Percentiles rank a stretch among this genome's conserved stretches.
These are phyloP conservation scores for Neocucurbitaria cava DNA, from an alignment of 2,329 filamentous ascomycete genomes.

Conservation along the genomic window DNA sequence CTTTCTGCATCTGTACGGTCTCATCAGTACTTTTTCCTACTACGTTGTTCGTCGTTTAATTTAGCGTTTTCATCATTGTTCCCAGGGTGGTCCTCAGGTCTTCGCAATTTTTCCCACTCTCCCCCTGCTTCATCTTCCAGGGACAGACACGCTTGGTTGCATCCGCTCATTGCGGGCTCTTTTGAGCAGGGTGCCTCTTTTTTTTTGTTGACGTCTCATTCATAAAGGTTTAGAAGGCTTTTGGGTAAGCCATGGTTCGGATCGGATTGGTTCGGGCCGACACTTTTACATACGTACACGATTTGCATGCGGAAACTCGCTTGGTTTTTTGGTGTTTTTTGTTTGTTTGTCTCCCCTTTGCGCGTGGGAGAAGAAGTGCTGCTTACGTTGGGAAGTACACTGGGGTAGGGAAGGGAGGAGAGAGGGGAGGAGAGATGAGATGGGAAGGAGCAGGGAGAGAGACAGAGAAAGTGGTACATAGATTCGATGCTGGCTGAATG, in stretches of 20 bases:
- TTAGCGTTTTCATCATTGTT: conserved; percentile 14
- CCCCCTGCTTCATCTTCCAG: too few relatives aligned
- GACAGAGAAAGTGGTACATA: background rate
- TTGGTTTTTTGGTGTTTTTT: background rate
- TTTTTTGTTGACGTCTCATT: conserved; percentile 11
- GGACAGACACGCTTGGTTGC: background rate
- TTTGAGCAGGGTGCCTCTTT: conserved; percentile 13
- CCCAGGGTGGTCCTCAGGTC: background rate
- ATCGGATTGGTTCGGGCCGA: background rate
- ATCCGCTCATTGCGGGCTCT: conserved; percentile 15
- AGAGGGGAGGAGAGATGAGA: background rate
- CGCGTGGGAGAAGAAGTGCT: background rate
- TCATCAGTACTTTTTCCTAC: too few relatives aligned
- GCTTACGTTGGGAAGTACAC: too few relatives aligned
- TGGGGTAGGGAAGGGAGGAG: background rate
- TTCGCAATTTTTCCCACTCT: background rate
- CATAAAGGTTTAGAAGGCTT: background rate
- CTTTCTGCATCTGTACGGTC: conserved; percentile 14
- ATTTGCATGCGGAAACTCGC: conserved; percentile 9
- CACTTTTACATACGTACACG: conserved; percentile 9
- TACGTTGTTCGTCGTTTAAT: conserved; percentile 2
- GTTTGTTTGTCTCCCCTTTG: background rate
- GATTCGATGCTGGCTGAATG: background rate
- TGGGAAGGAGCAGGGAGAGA: background rate
- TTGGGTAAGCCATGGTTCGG: too few relatives aligned